Conservation (phyloP, 805 yeast species). For the Saccharomycopsis babjevae region DNA sequence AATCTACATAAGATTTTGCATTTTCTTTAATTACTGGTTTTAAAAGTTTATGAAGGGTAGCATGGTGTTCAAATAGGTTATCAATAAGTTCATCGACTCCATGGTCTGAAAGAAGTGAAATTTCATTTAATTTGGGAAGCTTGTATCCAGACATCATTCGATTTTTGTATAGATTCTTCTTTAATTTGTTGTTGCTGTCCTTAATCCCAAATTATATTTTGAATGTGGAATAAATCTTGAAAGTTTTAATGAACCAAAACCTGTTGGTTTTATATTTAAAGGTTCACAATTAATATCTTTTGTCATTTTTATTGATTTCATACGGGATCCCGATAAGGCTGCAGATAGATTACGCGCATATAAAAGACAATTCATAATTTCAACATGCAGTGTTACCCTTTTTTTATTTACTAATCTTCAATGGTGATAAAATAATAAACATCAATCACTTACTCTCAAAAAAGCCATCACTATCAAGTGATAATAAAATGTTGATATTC, state of each 20-base stretch:
- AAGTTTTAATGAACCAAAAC: too few relatives aligned
- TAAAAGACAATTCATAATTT: background rate
- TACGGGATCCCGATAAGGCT: background rate
- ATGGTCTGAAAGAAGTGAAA: background rate
- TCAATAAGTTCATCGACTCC: conserved; percentile 30
- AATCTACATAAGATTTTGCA: conserved; percentile 24
- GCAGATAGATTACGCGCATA: background rate
- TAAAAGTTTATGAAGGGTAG: conserved; percentile 31
- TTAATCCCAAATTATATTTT: too few relatives aligned
- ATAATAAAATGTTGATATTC: too few relatives aligned
- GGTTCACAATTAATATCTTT: background rate
- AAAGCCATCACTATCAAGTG: too few relatives aligned
- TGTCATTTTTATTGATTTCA: background rate
- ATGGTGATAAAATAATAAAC: too few relatives aligned
- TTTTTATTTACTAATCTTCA: too few relatives aligned
- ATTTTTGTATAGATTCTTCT: background rate
- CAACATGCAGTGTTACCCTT: background rate
- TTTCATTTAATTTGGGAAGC: conserved; percentile 3
- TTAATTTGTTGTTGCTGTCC: background rate
- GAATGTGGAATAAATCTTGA: too few relatives aligned
- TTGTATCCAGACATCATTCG: background rate
- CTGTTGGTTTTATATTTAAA: background rate
- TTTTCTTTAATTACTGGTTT: conserved; percentile 24
- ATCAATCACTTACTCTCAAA: too few relatives aligned
- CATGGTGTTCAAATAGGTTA: conserved; percentile 59